Evolutionary conservation across 2,329 filamentous ascomycete genomes (phyloP).

Genomic region (Nannizziopsis barbatae): DNA sequence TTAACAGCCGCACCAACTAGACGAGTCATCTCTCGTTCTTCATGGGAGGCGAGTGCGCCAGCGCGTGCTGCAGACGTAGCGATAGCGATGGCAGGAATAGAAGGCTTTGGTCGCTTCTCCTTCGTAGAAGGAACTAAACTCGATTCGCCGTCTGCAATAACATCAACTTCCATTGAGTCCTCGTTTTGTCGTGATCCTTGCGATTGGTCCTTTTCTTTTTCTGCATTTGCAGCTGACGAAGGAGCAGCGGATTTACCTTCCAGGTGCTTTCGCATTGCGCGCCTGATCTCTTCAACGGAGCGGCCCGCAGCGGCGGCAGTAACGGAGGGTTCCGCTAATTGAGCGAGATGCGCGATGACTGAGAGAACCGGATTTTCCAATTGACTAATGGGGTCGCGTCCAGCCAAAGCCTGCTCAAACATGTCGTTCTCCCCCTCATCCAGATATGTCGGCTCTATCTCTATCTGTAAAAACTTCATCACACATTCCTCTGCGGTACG

Average conservation of each 20-base stretch:
- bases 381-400: slow-evolving; percentile 79
- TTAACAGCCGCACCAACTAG: slow-evolving; percentile 88
- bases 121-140: slow-evolving; percentile 31
- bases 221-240: slow-evolving; percentile 44
- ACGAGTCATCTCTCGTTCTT: slow-evolving; percentile 92
- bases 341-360: slow-evolving; percentile 85
- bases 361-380: slow-evolving; percentile 95
- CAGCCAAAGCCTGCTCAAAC: slow-evolving; percentile 52
- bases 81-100: slow-evolving; percentile 53
- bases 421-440: slow-evolving; percentile 53
- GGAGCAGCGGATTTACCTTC: slow-evolving; percentile 51
- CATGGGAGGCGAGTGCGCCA: slow-evolving; percentile 80
- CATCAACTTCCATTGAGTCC: slow-evolving; percentile 49
- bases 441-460: slow-evolving; percentile 95
- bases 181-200: slow-evolving; percentile 41
- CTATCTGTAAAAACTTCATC: slow-evolving; percentile 86
- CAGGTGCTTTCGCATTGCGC: slow-evolving; percentile 65
- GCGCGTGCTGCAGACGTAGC: slow-evolving; percentile 77
- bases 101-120: slow-evolving; percentile 38
- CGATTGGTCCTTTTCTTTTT: slow-evolving; percentile 42
- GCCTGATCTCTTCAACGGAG: slow-evolving; percentile 75
- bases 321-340: slow-evolving; percentile 77
- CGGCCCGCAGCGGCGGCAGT: slow-evolving; percentile 83
- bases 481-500: slow-evolving; percentile 93
- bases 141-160: slow-evolving; percentile 23